Percentiles rank a stretch among this genome's conserved stretches.
Conservation (phyloP, 371 early-diverging fungal genomes). For the Nosema muscidifuracis region DNA sequence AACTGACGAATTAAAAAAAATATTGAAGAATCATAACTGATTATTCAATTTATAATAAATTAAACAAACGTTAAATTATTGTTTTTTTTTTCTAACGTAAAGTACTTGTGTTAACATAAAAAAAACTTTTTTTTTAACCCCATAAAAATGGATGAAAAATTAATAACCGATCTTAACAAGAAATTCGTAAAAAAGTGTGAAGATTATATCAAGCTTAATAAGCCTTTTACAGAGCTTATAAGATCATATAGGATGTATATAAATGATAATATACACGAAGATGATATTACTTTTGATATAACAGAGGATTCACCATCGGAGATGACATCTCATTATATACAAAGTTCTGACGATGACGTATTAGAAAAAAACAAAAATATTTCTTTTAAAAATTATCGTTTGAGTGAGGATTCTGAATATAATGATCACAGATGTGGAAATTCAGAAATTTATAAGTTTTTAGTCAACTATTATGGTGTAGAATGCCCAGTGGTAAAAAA, state of each 20-base stretch:
- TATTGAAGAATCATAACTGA: too few relatives aligned
- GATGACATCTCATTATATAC: background rate
- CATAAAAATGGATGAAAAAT: background rate
- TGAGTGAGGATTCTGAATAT: background rate
- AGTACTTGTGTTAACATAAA: background rate
- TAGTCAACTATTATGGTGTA: background rate
- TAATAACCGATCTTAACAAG: background rate
- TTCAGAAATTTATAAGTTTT: constrained; percentile 15
- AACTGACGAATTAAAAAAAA: constrained; percentile 67
- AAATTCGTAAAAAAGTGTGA: background rate
- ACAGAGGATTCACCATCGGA: background rate
- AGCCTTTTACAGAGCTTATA: background rate
- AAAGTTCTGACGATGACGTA: background rate
- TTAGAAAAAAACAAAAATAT: background rate
- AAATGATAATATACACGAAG: background rate
- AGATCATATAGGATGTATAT: background rate
- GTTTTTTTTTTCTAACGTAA: background rate
- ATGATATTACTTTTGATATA: background rate
- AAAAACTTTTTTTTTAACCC: background rate
- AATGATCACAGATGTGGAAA: background rate
- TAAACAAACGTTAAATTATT: too few relatives aligned
- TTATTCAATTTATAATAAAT: too few relatives aligned
- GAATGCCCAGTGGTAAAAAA: background rate
- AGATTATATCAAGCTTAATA: background rate
- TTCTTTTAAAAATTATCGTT: background rate